These are phyloP conservation scores for Penicillium sp. DNA, from an alignment of 2,329 filamentous ascomycete species.

Conservation along the genomic window DNA sequence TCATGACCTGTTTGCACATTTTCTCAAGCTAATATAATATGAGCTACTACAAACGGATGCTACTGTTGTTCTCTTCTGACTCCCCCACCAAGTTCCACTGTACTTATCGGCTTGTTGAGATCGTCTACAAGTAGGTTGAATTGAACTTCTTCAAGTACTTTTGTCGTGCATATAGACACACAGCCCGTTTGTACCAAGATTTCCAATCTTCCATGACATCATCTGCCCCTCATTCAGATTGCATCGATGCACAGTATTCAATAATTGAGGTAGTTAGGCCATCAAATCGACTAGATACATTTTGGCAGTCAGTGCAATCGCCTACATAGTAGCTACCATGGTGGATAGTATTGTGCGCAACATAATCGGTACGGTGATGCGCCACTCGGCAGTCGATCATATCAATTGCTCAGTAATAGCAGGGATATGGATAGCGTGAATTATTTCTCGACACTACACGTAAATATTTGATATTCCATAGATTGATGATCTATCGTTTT, in stretches of 20 bases:
- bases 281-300: no score
- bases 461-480: neutral
- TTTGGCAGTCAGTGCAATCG: no score
- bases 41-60: neutral
- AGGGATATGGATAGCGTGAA: neutral
- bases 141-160: neutral
- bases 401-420: neutral
- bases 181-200: neutral
- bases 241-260: no score
- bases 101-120: neutral
- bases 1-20: slow-evolving; percentile 4
- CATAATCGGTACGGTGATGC: neutral
- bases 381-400: neutral
- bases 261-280: no score
- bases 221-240: neutral
- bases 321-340: no score
- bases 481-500: no score
- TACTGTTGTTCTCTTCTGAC: neutral
- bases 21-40: neutral
- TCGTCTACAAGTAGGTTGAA: neutral
- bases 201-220: neutral
- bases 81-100: neutral
- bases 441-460: neutral
- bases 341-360: no score
- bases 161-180: neutral